Conservation (phyloP, 1,284 basidiomycete genomes). For the Leccinum insolens region DNA sequence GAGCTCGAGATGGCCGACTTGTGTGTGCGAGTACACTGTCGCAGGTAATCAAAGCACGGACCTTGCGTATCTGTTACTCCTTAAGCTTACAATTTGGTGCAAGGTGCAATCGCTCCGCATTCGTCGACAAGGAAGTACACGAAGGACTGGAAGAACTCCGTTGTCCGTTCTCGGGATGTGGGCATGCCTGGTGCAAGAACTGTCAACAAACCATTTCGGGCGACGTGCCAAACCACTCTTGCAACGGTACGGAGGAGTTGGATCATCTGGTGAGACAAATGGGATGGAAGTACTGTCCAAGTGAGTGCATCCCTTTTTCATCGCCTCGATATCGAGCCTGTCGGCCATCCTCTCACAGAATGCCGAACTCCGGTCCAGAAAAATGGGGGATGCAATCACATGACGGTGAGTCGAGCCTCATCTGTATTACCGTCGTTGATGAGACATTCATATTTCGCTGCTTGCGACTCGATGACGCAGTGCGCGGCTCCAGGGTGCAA, state of each 20-base stretch:
- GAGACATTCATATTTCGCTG: background rate
- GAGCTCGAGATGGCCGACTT: constrained; percentile 56
- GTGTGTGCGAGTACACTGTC: constrained; percentile 47
- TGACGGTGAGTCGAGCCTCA: constrained; percentile 48
- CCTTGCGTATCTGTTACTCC: background rate
- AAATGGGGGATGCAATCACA: constrained; percentile 64
- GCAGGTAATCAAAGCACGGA: constrained; percentile 22
- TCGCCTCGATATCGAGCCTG: background rate
- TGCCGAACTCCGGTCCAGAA: constrained; percentile 63
- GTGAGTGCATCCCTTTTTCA: constrained; percentile 4
- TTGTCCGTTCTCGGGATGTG: constrained; percentile 49
- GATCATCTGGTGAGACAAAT: constrained; percentile 49
- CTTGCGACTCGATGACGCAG: constrained; percentile 32
- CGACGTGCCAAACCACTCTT: constrained; percentile 49
- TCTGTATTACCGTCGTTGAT: background rate
- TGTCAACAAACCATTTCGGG: constrained; percentile 48
- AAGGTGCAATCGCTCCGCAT: constrained; percentile 50
- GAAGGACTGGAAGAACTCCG: constrained; percentile 40
- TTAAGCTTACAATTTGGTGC: constrained; percentile 7
- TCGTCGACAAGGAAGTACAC: constrained; percentile 52
- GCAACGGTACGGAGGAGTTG: constrained; percentile 57
- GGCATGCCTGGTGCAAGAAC: constrained; percentile 54
- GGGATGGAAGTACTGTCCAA: constrained; percentile 63
- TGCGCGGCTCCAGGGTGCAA: constrained; percentile 61
- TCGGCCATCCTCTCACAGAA: constrained; percentile 38